Conservation (phyloP, 768 basidiomycete genomes). For the Boletus pseudo-olivaceus region DNA sequence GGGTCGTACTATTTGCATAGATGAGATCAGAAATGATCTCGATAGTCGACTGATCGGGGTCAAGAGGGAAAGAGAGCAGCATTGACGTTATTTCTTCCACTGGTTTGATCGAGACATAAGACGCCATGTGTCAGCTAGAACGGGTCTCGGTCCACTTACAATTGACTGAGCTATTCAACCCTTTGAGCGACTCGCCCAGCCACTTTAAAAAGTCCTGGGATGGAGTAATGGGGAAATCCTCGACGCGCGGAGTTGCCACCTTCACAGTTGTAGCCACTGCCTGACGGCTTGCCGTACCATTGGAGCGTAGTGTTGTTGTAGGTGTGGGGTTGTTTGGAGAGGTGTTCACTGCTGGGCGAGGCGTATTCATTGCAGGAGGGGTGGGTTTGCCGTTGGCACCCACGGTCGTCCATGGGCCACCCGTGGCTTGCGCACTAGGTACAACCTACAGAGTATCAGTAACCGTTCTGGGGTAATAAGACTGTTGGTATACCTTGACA, state of each 20-base stretch:
- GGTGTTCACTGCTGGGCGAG: conserved; percentile 35
- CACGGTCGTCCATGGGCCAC: conserved; percentile 81
- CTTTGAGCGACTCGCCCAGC: conserved; percentile 82
- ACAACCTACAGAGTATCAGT: conserved; percentile 29
- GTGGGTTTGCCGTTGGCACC: conserved; percentile 69
- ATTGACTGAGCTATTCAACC: conserved; percentile 54
- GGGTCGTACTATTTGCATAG: conserved; percentile 89
- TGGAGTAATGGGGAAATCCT: conserved; percentile 64
- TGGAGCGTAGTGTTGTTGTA: conserved; percentile 35
- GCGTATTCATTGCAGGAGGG: conserved; percentile 25
- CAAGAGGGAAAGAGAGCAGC: conserved; percentile 91
- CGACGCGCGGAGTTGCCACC: conserved; percentile 39
- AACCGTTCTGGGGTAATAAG: neutral
- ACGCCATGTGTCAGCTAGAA: conserved; percentile 5
- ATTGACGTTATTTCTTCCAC: conserved; percentile 97
- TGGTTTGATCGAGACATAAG: conserved; percentile 33
- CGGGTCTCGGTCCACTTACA: conserved; percentile 35
- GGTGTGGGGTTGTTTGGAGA: conserved; percentile 26
- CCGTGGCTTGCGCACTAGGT: conserved; percentile 33
- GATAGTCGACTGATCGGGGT: conserved; percentile 73
- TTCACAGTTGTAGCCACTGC: conserved; percentile 34
- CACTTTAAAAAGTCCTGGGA: conserved; percentile 92
- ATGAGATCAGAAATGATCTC: conserved; percentile 96
- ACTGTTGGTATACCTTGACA: conserved; percentile 51
- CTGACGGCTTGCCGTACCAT: conserved; percentile 37